Evolutionary conservation across 2,329 filamentous ascomycete genomes (phyloP).

Genomic region (Colletotrichum neosansevieriae): DNA sequence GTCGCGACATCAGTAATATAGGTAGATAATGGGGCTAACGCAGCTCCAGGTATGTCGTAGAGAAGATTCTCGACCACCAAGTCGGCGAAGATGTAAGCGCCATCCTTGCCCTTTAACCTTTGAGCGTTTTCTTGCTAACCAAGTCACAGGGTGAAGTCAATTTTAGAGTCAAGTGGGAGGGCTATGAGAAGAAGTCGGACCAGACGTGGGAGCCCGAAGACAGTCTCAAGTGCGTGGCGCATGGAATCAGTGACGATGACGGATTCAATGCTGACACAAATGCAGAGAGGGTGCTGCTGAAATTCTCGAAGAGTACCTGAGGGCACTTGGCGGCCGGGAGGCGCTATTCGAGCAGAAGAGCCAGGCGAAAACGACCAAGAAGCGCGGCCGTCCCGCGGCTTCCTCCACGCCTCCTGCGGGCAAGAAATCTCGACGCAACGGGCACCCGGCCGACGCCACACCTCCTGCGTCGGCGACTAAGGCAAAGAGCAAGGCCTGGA

Average conservation of each 20-base stretch:
- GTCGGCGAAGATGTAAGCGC: slow-evolving; percentile 65
- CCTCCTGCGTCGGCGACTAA: slow-evolving; percentile 59
- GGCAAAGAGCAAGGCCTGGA: slow-evolving; percentile 62
- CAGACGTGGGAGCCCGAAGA: slow-evolving; percentile 84
- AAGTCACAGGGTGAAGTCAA: slow-evolving; percentile 60
- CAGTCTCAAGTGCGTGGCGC: slow-evolving; percentile 68
- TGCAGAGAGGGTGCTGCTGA: slow-evolving; percentile 68
- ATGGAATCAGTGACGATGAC: neutral
- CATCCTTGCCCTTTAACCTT: neutral
- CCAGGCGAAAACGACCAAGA: slow-evolving; percentile 65
- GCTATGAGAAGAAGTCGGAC: slow-evolving; percentile 77
- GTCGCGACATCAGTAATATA: neutral
- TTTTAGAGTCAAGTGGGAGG: slow-evolving; percentile 85
- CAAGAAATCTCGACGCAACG: slow-evolving; percentile 63
- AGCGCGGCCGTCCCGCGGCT: slow-evolving; percentile 64
- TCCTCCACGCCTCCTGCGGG: slow-evolving; percentile 51
- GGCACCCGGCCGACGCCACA: slow-evolving; percentile 62
- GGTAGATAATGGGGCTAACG: slow-evolving; percentile 36
- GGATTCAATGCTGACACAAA: neutral
- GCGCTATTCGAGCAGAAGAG: slow-evolving; percentile 64
- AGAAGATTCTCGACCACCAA: slow-evolving; percentile 77
- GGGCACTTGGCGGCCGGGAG: slow-evolving; percentile 72
- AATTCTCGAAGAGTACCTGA: slow-evolving; percentile 74
- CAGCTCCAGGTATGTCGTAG: slow-evolving; percentile 74
- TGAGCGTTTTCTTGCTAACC: slow-evolving; percentile 11